Evolutionary conservation across 1,139 yeast species (phyloP).

Genomic region (Yamadazyma spencermartinsiae): DNA sequence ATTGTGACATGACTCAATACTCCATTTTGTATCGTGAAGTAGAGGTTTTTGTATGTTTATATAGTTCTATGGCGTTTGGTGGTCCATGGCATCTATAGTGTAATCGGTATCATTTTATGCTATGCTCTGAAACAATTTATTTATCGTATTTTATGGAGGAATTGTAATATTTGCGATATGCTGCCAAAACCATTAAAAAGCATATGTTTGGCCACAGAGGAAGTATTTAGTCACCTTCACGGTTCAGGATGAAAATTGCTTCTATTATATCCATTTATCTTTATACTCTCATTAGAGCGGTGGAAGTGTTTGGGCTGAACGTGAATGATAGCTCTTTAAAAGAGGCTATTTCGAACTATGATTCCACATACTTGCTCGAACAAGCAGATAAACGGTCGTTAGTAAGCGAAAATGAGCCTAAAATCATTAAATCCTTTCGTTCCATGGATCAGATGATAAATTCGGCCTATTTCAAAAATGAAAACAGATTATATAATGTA

Average conservation of each 20-base stretch:
- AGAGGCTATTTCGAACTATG: neutral
- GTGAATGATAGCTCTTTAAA: neutral
- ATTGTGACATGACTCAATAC: too few species aligned
- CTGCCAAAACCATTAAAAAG: slow-evolving; percentile 1
- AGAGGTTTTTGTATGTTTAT: too few species aligned
- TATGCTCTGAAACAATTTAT: too few species aligned
- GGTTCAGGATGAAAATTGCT: neutral
- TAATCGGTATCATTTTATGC: too few species aligned
- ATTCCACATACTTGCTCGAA: neutral
- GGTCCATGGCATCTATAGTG: too few species aligned
- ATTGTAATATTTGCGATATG: neutral
- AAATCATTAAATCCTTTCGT: slow-evolving; percentile 6
- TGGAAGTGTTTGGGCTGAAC: neutral
- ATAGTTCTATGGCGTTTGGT: too few species aligned
- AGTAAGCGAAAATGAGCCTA: neutral
- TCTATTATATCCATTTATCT: neutral
- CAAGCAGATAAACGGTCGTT: neutral
- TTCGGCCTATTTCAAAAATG: slow-evolving; percentile 11
- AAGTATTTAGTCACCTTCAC: neutral
- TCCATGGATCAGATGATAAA: slow-evolving; percentile 8
- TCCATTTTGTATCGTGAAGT: too few species aligned
- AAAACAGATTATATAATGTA: slow-evolving; percentile 7
- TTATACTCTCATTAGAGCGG: neutral
- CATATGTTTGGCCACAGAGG: neutral
- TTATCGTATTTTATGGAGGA: neutral